Evolutionary conservation across 257 asterid species (phyloP).

Genomic region (Eustoma russellianum): DNA sequence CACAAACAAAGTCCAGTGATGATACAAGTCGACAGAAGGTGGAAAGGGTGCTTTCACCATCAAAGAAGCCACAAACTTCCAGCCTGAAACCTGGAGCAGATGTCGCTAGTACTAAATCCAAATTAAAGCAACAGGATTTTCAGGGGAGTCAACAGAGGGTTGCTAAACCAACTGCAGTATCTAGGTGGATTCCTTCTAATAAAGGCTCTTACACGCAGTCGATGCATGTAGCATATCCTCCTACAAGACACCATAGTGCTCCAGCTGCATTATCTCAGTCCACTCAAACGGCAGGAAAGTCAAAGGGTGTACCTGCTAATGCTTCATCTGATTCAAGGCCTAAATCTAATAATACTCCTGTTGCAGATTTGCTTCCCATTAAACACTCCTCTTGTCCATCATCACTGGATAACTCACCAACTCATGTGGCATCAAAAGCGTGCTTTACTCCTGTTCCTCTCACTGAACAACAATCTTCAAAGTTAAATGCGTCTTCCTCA

Average conservation of each 20-base stretch:
- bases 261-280: constrained; percentile 56
- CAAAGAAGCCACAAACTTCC: constrained; percentile 42
- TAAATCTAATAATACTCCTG: constrained; percentile 25
- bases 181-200: constrained; percentile 93
- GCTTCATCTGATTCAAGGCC: constrained; percentile 39
- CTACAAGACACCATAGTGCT: constrained; percentile 85
- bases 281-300: constrained; percentile 46
- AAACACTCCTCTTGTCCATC: constrained; percentile 41
- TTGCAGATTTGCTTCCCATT: constrained; percentile 25
- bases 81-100: constrained; percentile 45
- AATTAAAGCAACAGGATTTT: constrained; percentile 54
- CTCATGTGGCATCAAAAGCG: constrained; percentile 23
- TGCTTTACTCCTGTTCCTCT: constrained; percentile 20
- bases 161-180: constrained; percentile 75
- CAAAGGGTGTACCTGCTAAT: constrained; percentile 38
- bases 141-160: constrained; percentile 38
- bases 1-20: constrained; percentile 32
- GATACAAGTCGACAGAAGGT: constrained; percentile 45
- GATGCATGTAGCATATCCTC: constrained; percentile 93
- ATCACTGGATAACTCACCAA: constrained; percentile 27
- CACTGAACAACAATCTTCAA: constrained; percentile 28
- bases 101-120: constrained; percentile 37
- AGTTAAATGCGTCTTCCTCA: constrained; percentile 17
- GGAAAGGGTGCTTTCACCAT: constrained; percentile 43
- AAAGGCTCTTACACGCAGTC: constrained; percentile 92